Conservation (phyloP, 805 yeast genomes). For the Sungouiozyma intestinalis region DNA sequence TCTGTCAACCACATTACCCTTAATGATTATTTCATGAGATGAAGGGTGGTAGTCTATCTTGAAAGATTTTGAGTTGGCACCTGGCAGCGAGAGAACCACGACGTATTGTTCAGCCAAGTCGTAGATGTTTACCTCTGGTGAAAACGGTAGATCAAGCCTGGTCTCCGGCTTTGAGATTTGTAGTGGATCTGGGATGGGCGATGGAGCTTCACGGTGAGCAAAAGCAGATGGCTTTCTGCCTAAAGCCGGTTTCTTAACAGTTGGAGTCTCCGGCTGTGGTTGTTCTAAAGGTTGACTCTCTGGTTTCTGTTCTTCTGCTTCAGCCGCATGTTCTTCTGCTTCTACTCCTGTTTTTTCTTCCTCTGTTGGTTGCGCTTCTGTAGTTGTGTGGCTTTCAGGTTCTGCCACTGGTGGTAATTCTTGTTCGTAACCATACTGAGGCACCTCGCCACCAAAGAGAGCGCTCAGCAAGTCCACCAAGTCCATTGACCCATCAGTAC, state of each 20-base stretch:
- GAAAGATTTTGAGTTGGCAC: conserved; percentile 42
- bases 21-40: conserved; percentile 41
- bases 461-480: conserved; percentile 14
- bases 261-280: neutral
- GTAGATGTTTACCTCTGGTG: conserved; percentile 51
- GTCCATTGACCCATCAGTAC: conserved; percentile 3
- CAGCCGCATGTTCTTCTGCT: conserved; percentile 9
- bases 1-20: conserved; percentile 37
- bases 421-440: conserved; percentile 5
- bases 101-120: conserved; percentile 37
- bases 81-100: conserved; percentile 47
- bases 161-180: conserved; percentile 38
- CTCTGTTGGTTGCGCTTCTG: conserved; percentile 1
- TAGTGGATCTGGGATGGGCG: conserved; percentile 32
- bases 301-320: neutral
- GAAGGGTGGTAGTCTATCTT: conserved; percentile 52
- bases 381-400: neutral
- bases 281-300: neutral
- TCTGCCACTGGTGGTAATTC: conserved; percentile 2
- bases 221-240: conserved; percentile 6
- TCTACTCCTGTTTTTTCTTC: conserved; percentile 12
- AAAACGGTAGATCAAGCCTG: conserved; percentile 36
- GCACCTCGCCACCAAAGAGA: conserved; percentile 13
- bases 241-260: conserved; percentile 2
- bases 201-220: conserved; percentile 21